Base-by-base conservation (phyloP, 73 alveolate species). In the Uronychia setigera region DNA sequence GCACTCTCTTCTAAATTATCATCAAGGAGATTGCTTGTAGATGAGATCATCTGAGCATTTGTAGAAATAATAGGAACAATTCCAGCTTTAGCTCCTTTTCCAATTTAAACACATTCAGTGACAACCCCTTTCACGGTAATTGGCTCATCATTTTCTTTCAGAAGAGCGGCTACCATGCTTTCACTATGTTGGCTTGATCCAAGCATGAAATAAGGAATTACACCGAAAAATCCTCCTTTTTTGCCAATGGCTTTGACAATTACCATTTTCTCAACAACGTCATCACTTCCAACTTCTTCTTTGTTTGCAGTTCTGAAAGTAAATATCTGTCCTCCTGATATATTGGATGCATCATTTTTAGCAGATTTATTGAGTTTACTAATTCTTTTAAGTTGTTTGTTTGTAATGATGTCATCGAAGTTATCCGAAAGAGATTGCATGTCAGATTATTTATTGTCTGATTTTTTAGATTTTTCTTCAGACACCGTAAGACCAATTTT, bases 401-500 rank as follows among this genome's bases (percentile, higher is more conserved):
- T 46, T 11, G 67, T 5, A 19, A 46, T 46, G 5, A 11, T 19
- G 67, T 5, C 5, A 19, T 11, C n/a, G 67, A 46, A 46, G 19
- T 46, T 19, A 5, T 46, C 67, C 5, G 67, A 5, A 46, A 46
- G 67, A 46, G n/a, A 11, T 19, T 11, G 19, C 5, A 46, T 11
- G n/a, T 46, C 67, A 46, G 5, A 5, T 11, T 46, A 5, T 46
- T 19, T 46, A 19, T 46, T 46, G 67, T 19, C 67, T 19, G 5
- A 11, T 46, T 80, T 57, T 0, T 29, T 58, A 34, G 86, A 34
- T 28, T 80, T 76, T 80, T 80, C 86, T 80, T 80, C 79, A 13
- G 86, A 80, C 27, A 80, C 77, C 29, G 86, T 80, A 0, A 80
- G 58, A 25, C 78, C 35, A 5, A 80, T 32, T 83, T 86, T 79